phyloP scores from a whole-genome alignment of 257 asterid species.

The Solanum lycopersicoides region DNA sequence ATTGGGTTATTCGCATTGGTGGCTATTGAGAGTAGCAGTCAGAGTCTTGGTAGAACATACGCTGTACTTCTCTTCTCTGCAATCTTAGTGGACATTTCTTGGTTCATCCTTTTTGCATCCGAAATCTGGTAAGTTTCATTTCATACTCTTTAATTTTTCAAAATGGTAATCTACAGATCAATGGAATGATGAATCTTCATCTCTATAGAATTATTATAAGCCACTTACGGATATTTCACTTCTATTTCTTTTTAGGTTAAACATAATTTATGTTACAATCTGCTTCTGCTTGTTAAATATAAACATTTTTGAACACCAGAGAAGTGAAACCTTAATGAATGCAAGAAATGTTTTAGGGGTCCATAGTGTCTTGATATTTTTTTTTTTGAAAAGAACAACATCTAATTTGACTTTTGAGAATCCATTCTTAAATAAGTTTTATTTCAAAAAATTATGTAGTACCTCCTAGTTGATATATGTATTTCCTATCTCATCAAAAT shows the following conservation, averaged over 20 bases:
- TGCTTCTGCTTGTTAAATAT: not conserved
- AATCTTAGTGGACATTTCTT: constrained; percentile 59
- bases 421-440: not conserved
- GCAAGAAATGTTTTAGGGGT: not conserved
- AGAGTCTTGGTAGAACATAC: constrained; percentile 82
- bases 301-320: not conserved
- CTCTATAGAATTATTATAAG: not conserved
- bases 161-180: not conserved
- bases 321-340: not conserved
- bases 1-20: constrained; percentile 77
- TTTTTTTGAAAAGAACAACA: not conserved
- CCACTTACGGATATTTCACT: not conserved
- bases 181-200: not conserved
- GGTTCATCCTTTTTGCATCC: constrained; percentile 69
- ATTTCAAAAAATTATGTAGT: not conserved
- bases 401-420: not conserved
- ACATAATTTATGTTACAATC: not conserved
- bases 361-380: not conserved
- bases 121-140: constrained; percentile 44
- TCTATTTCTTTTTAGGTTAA: not conserved
- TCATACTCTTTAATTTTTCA: not conserved
- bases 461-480: not conserved
- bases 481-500: not conserved
- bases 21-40: constrained; percentile 90
- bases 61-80: constrained; percentile 73